Percentiles rank a stretch among this genome's conserved stretches.
These are phyloP conservation scores for Pouteria campechiana DNA, from an alignment of 179 eudicot genomes.

Conservation along the genomic window DNA sequence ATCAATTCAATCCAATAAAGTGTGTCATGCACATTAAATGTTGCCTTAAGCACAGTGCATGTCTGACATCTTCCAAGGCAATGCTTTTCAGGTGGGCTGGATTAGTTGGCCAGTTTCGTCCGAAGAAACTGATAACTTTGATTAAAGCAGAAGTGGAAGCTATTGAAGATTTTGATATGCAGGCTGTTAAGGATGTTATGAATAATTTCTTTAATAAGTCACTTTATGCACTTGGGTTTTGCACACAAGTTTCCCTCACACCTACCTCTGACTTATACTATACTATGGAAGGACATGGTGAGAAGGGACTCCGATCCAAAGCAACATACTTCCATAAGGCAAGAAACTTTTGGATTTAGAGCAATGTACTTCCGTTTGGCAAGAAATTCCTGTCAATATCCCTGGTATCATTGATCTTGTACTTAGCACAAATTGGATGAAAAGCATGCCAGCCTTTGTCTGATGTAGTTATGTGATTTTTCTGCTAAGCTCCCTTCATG, in stretches of 20 bases:
- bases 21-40: too few species aligned
- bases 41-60: too few species aligned
- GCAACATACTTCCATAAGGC: constrained; percentile 63
- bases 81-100: constrained; percentile 61
- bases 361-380: too few species aligned
- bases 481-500: too few species aligned
- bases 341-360: too few species aligned
- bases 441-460: too few species aligned
- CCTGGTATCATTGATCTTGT: too few species aligned
- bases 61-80: neutral
- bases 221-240: constrained; percentile 48
- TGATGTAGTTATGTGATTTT: too few species aligned
- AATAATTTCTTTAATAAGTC: constrained; percentile 58
- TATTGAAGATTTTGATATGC: constrained; percentile 31
- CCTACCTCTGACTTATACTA: constrained; percentile 31
- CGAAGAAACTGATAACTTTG: constrained; percentile 52
- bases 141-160: constrained; percentile 39
- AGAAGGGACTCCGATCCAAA: constrained; percentile 38
- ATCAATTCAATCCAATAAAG: too few species aligned
- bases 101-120: constrained; percentile 63
- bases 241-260: constrained; percentile 42
- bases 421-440: too few species aligned
- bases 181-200: constrained; percentile 33
- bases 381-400: too few species aligned
- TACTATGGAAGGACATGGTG: constrained; percentile 54